Conservation (phyloP, 106 monocot species). For the Dendrobium nobile region DNA sequence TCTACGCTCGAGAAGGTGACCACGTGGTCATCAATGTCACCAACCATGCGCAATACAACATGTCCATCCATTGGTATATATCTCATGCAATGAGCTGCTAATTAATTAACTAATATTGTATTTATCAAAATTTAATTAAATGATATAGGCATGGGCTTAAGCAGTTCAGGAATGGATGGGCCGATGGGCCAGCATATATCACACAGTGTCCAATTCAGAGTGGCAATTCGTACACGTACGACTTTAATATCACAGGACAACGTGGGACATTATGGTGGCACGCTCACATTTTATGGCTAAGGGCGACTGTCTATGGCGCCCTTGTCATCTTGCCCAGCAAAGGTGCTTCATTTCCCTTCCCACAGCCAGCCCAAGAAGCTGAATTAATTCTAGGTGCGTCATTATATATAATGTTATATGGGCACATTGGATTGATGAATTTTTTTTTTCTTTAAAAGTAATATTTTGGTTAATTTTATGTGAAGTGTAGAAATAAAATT, state of each 20-base stretch:
- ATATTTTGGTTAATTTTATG: neutral
- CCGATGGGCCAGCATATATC: conserved; percentile 43
- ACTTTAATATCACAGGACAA: conserved; percentile 26
- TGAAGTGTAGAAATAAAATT: no score
- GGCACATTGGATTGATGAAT: no score
- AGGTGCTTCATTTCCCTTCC: conserved; percentile 19
- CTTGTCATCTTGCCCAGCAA: conserved; percentile 22
- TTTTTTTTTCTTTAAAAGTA: no score
- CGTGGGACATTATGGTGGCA: conserved; percentile 28
- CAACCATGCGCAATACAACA: conserved; percentile 27
- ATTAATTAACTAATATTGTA: no score
- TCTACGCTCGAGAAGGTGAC: conserved; percentile 22
- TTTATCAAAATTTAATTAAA: neutral
- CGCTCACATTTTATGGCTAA: conserved; percentile 29
- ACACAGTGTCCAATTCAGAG: conserved; percentile 35
- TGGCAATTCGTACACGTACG: conserved; percentile 15
- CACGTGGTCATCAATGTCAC: conserved; percentile 23
- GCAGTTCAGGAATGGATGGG: conserved; percentile 36
- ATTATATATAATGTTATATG: no score
- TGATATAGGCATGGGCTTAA: conserved; percentile 32
- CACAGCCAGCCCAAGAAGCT: conserved; percentile 14
- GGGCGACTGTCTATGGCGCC: conserved; percentile 32
- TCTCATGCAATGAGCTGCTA: neutral
- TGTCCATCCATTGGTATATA: conserved; percentile 26
- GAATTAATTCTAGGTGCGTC: conserved; percentile 13